Evolutionary conservation across 148 eudicot genomes (phyloP).

Genomic region (Cornus suecica): DNA sequence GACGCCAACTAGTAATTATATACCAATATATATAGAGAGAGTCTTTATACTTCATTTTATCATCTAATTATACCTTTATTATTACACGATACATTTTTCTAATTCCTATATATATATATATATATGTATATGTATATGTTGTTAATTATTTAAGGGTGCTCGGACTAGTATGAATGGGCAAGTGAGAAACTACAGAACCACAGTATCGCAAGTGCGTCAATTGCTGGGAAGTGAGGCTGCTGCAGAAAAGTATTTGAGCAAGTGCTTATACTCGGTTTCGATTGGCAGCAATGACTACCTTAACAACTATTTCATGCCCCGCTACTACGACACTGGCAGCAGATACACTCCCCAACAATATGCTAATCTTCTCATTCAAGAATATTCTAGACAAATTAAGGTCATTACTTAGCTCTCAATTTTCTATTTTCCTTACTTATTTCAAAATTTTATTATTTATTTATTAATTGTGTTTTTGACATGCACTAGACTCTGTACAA

Average conservation of each 20-base stretch:
- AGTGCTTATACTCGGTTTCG: slow-evolving; percentile 43
- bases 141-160: slow-evolving; percentile 26
- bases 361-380: slow-evolving; percentile 40
- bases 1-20: slow-evolving; percentile 42
- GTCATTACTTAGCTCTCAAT: slow-evolving; percentile 5
- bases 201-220: slow-evolving; percentile 35
- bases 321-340: slow-evolving; percentile 33
- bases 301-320: slow-evolving; percentile 60
- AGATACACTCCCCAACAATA: slow-evolving; percentile 40
- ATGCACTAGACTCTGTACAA: slow-evolving; percentile 26
- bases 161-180: slow-evolving; percentile 41
- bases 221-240: slow-evolving; percentile 38
- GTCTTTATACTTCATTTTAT: not conserved
- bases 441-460: not conserved
- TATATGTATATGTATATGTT: not conserved
- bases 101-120: not conserved
- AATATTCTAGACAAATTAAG: slow-evolving; percentile 44
- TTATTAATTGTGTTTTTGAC: not conserved
- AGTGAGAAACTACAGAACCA: slow-evolving; percentile 41
- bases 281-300: slow-evolving; percentile 60
- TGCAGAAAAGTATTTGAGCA: slow-evolving; percentile 41
- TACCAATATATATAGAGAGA: no score
- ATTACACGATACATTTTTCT: no score
- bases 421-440: not conserved
- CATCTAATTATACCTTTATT: no score